Base-by-base conservation (phyloP, 176 grass and related monocot species). In the Carex pumila region DNA sequence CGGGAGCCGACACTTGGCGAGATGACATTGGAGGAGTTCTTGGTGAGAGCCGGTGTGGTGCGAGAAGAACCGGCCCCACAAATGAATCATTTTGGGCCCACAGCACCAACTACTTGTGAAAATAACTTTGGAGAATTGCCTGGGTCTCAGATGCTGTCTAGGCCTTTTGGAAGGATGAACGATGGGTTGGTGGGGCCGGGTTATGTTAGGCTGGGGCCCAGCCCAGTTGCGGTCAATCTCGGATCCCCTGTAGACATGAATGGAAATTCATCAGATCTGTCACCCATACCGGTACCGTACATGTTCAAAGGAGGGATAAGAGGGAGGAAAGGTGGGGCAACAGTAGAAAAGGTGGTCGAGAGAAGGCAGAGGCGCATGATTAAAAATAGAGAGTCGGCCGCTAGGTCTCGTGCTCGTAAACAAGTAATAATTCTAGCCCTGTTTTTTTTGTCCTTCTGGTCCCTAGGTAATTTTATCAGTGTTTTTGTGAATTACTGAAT, bases 21-120 rank as follows among this genome's bases (percentile, higher is more conserved):
- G 86, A 89, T 98, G 80, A 98, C 95, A 10, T 90, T 98, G 5
- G 92, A 98, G 86, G 95, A 98, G 65, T 98, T 98, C 88, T 85
- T 98, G 21, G 80, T 92, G 25, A 94, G 84, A 70, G 92, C 95
- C 6, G 95, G 95, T 17, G 88, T 95, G 1, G 92, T 90, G 1
- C 55, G 90, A 73, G 93, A 98, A 62, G 92, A 88, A 83, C 85
- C 60, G 82, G 45, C 63, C 65, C 36, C 8, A 17, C 0, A 30
- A 82, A 8, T 25, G 10, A 31, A 15, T 88, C 21, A 82, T 82
- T 13, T 81, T 89, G 6, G 62, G 80, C 10, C 78, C 63, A 3
- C 67, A 49, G 0, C 34, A 30, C 75, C 84, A 81, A 22, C 50
- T 55, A 7, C 66, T 55, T 80, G 61, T 90, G 87, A 79, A 89